phyloP scores from a whole-genome alignment of 164 flowering plant genomes.

The Houttuynia cordata region DNA sequence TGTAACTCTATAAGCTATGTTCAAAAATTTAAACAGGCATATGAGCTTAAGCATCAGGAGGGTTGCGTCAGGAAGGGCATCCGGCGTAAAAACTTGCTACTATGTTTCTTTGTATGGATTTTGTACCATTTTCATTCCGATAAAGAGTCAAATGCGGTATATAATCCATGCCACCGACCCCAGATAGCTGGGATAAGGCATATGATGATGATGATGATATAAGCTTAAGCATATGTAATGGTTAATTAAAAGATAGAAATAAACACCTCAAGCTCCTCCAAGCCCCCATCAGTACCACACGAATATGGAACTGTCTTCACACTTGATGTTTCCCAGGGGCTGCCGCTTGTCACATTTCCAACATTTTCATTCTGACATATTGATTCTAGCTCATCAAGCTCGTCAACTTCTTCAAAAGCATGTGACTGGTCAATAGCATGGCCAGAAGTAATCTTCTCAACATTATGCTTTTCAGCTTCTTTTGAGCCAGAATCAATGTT shows the following conservation, averaged over 20 bases:
- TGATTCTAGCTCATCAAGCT: slow-evolving; percentile 35
- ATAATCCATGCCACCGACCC: too few relatives aligned
- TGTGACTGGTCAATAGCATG: slow-evolving; percentile 21
- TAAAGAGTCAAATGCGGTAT: too few relatives aligned
- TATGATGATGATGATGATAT: too few relatives aligned
- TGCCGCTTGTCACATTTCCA: slow-evolving; percentile 9
- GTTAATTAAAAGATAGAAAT: slow-evolving; percentile 1
- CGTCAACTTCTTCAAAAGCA: slow-evolving; percentile 38
- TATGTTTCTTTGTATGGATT: too few relatives aligned
- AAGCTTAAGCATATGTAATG: neutral
- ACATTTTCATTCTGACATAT: slow-evolving; percentile 15
- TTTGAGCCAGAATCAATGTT: slow-evolving; percentile 6
- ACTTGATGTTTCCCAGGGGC: slow-evolving; percentile 9
- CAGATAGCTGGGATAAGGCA: too few relatives aligned
- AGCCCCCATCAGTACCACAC: slow-evolving; percentile 18
- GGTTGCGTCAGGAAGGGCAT: too few relatives aligned
- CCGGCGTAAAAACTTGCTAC: too few relatives aligned
- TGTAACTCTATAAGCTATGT: neutral
- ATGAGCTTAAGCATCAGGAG: too few relatives aligned
- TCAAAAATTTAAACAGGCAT: neutral
- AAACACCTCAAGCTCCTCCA: slow-evolving; percentile 85
- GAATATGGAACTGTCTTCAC: slow-evolving; percentile 12
- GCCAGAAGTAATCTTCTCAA: slow-evolving; percentile 32
- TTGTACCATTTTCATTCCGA: too few relatives aligned
- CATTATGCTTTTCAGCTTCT: slow-evolving; percentile 37